Evolutionary conservation across 805 yeast genomes (phyloP), one percentile per base, ranked within the genome.

Genomic region (Komagataella populi): DNA sequence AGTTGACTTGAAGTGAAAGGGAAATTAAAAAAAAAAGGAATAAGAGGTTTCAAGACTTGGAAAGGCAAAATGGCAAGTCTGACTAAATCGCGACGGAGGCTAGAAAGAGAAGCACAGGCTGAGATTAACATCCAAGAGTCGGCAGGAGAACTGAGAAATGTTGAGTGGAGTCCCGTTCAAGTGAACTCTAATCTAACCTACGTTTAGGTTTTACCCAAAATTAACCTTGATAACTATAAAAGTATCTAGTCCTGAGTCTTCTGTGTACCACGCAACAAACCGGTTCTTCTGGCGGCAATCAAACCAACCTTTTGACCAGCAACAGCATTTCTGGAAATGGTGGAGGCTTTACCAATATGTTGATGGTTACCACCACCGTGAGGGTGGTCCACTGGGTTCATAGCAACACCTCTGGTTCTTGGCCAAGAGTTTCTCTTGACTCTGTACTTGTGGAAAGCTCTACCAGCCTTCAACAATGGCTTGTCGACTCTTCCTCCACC

Each of bases 311-410:
- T 91, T 83, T 91, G 99, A 87, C 99, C 99, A 70, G 99, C 80
- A 73, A 91, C 98, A 64, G 98, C 97, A 77, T 96, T 96, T 86
- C 98, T 88, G 66, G 96, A 84, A 69, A 91, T 91, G 70, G 98
- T 91, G 68, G 98, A 91, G 70, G 98, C 97, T 84, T 91, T 91
- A 89, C 98, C 98, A 80, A 90, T 91, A 77, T 91, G 98, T 83
- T 91, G 98, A 79, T 91, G 98, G 96, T 90, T 90, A 91, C 99
- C 99, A 91, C 99, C 98, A 87, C 99, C 99, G 77, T 91, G 99
- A 75, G 99, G 99, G 83, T 91, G 99, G 76, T 91, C 99, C 75
- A 91, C 99, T 76, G 98, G 98, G 82, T 91, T 91, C 99, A 93
- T 91, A 74, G 99, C 99, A 73, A 91, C 98, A 91, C 98, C 99